A percentile compares a stretch with the other conserved stretches of the same genome.
Conservation (phyloP, 176 grass and related monocot species). For the Rhynchospora tenuis region DNA sequence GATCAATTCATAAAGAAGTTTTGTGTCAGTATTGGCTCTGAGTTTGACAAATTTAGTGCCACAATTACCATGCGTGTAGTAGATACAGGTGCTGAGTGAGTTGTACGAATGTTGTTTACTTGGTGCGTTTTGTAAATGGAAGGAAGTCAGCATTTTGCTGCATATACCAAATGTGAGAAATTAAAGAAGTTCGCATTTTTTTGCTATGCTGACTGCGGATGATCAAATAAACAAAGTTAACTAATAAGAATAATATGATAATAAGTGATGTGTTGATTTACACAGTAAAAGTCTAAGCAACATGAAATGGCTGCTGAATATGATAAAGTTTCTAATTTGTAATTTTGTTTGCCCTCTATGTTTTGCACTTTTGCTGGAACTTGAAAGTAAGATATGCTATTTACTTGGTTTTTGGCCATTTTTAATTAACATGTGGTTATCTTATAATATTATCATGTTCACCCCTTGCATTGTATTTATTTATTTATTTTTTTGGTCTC, state of each 20-base stretch:
- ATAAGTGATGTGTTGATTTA: neutral
- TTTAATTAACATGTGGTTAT: neutral
- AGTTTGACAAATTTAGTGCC: too few relatives aligned
- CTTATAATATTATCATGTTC: neutral
- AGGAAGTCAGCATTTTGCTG: too few relatives aligned
- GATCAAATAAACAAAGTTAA: neutral
- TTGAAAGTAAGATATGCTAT: neutral
- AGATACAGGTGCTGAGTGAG: too few relatives aligned
- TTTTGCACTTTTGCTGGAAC: neutral
- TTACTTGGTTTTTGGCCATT: neutral
- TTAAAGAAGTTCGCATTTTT: too few relatives aligned
- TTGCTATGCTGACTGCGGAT: neutral
- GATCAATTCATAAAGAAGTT: too few relatives aligned
- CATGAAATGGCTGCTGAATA: neutral
- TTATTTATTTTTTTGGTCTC: neutral
- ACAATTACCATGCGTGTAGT: too few relatives aligned
- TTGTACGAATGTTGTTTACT: too few relatives aligned
- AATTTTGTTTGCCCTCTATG: neutral
- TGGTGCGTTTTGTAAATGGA: neutral
- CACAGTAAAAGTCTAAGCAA: neutral
- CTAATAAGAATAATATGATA: neutral
- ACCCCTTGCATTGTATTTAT: neutral
- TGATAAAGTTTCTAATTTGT: neutral
- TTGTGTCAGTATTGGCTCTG: too few relatives aligned
- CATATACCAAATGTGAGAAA: too few relatives aligned